Evolutionary conservation across 2,329 filamentous ascomycete species (phyloP), one percentile per base, ranked within the genome.

Genomic region (Albifimbria verrucaria): DNA sequence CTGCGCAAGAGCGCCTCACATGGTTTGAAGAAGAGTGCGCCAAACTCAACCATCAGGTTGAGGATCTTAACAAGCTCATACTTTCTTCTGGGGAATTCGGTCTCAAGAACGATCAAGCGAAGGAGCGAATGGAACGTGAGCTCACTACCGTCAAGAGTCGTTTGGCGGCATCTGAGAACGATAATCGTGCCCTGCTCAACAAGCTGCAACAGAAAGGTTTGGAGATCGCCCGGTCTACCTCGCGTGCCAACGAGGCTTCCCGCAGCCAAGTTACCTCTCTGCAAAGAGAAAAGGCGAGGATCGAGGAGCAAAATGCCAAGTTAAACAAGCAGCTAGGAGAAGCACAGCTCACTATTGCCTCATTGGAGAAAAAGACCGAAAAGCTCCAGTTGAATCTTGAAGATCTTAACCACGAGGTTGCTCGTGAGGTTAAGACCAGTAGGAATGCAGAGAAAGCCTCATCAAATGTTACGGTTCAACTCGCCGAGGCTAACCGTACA

Each of bases 151-250:
- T 97, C 60, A 96, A 94, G 69, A 92, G 92, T 55, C 87, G 93
- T 21, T 77, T 99, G 41, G 82, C 88, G 7, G 94, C 93, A 22
- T 97, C 93, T 0, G 93, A 99, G 68, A 97, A 97, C 62, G 93
- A 97, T 72, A 97, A 97, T 64, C 87, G 91, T 49, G 88, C 92
- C 5, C 77, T 99, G n/a, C 80, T 97, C 59, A 97, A 97, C 75
- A 97, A 97, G 72, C 80, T 99, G 18, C 93, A 97, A 65, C 93
- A 97, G 65, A 97, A 97, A 76, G 94, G 95, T 25, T 81, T 99
- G 7, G 93, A 99, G 66, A 95, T 99, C 68, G 93, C 93, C 41
- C 85, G 94, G 45, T 94, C 93, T 1, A 90, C 85, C 55, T 96
- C 92, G 5, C 87, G 88, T 54, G 93, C 89, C 25, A 92, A 83